Percentiles rank a stretch among this genome's conserved stretches.
Conservation (phyloP, 2,329 filamentous ascomycete genomes). For the Sporothrix brunneoviolacea region DNA sequence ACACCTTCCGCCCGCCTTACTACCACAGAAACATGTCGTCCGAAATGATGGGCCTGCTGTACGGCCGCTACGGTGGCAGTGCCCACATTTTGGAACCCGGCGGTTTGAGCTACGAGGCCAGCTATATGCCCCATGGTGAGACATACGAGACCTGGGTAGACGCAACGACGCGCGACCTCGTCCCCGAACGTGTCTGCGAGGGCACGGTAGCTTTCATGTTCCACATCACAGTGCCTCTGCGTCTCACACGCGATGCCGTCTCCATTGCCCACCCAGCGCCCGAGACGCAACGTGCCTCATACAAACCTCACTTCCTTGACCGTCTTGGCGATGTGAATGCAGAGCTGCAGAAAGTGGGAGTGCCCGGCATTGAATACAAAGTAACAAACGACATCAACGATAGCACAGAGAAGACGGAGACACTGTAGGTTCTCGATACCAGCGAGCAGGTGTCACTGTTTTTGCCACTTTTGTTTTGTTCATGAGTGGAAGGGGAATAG, state of each 20-base stretch:
- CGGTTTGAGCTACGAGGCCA: slow-evolving; percentile 28
- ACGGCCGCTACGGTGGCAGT: slow-evolving; percentile 27
- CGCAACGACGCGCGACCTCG: slow-evolving; percentile 18
- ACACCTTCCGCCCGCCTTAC: slow-evolving; percentile 59
- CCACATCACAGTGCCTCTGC: slow-evolving; percentile 14
- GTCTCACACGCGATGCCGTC: not conserved
- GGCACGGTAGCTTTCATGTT: slow-evolving; percentile 15
- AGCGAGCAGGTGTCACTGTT: too few species aligned
- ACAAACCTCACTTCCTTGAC: slow-evolving; percentile 8
- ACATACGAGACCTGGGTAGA: slow-evolving; percentile 27
- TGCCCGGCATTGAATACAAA: not conserved
- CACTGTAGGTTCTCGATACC: not conserved
- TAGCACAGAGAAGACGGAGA: not conserved
- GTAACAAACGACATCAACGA: not conserved
- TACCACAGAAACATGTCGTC: slow-evolving; percentile 57
- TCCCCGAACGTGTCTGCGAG: slow-evolving; percentile 10
- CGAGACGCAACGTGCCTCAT: slow-evolving; percentile 1
- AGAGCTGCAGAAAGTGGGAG: slow-evolving; percentile 25
- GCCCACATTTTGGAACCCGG: slow-evolving; percentile 23
- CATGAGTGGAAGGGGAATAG: not conserved
- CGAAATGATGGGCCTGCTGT: slow-evolving; percentile 50
- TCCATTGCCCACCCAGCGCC: not conserved
- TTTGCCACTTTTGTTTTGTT: too few species aligned
- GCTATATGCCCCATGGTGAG: slow-evolving; percentile 32
- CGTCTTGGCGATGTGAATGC: slow-evolving; percentile 10